phyloP scores from a whole-genome alignment of 768 basidiomycete genomes.

The Mycena epipterygia region DNA sequence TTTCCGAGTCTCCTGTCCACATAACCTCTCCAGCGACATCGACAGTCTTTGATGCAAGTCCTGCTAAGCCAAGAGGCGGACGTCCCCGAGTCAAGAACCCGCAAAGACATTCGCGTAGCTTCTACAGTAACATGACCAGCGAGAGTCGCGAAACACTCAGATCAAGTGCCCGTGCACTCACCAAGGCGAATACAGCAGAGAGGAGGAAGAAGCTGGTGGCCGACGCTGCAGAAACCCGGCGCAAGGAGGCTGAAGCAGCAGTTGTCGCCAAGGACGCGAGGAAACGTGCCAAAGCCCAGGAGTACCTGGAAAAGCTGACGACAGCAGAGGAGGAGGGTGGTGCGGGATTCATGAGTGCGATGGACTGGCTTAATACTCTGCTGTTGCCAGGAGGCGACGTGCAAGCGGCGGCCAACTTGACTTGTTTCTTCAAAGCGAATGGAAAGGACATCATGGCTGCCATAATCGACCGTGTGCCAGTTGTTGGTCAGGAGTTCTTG shows the following conservation, averaged over 20 bases:
- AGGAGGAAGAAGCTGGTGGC: neutral
- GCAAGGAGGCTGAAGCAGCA: neutral
- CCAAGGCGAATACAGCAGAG: neutral
- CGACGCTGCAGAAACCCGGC: neutral
- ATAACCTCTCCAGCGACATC: conserved; percentile 6
- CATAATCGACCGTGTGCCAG: conserved; percentile 6
- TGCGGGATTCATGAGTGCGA: neutral
- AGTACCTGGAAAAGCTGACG: neutral
- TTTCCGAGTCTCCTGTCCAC: neutral
- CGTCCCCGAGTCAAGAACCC: neutral
- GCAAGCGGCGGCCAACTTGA: neutral
- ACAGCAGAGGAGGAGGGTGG: conserved; percentile 3
- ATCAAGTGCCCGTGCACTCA: neutral
- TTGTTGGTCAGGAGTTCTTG: conserved; percentile 6
- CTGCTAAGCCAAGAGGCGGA: neutral
- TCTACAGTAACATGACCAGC: neutral
- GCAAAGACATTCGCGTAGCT: neutral
- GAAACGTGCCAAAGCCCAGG: neutral
- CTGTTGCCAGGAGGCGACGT: neutral
- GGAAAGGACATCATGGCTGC: neutral
- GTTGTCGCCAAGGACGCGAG: neutral
- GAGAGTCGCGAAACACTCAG: neutral
- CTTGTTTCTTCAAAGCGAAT: neutral
- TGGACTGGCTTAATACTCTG: neutral
- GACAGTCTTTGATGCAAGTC: conserved; percentile 3